These are phyloP conservation scores for Microsporum canis DNA, from an alignment of 2,329 filamentous ascomycete genomes.

Conservation along the genomic window DNA sequence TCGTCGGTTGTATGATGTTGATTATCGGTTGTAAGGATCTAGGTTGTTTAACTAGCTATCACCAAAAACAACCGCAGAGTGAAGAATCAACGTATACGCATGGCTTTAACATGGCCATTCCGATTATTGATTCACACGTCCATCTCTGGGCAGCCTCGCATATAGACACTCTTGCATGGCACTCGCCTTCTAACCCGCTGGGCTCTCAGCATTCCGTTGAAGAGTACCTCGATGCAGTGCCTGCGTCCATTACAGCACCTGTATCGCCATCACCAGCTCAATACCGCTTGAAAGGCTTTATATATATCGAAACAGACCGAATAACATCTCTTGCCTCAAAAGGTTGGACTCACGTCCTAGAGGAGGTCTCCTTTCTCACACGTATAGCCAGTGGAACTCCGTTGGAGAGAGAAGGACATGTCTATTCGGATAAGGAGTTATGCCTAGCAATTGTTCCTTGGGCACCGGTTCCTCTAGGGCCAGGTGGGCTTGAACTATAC, in stretches of 20 bases:
- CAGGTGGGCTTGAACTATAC: slow-evolving; percentile 52
- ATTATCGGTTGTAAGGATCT: too few relatives aligned
- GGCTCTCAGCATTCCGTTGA: slow-evolving; percentile 52
- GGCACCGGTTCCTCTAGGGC: slow-evolving; percentile 66
- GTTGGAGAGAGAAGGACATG: slow-evolving; percentile 48
- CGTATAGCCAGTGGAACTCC: slow-evolving; percentile 54
- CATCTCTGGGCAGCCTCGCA: slow-evolving; percentile 71
- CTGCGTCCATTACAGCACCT: slow-evolving; percentile 23
- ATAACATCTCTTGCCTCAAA: slow-evolving; percentile 46
- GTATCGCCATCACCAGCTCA: slow-evolving; percentile 13
- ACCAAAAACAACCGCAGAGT: background rate
- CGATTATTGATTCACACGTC: slow-evolving; percentile 81
- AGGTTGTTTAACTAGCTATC: background rate
- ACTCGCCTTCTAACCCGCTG: slow-evolving; percentile 47
- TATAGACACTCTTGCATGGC: slow-evolving; percentile 58
- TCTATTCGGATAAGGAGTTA: slow-evolving; percentile 39
- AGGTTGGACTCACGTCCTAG: slow-evolving; percentile 54
- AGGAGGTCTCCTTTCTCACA: slow-evolving; percentile 59
- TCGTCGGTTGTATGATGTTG: too few relatives aligned
- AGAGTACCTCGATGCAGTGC: slow-evolving; percentile 47
- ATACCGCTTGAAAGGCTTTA: slow-evolving; percentile 52
- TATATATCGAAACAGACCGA: slow-evolving; percentile 76
- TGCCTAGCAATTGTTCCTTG: slow-evolving; percentile 67
- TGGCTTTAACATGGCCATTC: slow-evolving; percentile 18
- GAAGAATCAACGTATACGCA: background rate